These are phyloP conservation scores for Ganoderma lingzhi DNA, from an alignment of 1,284 basidiomycete genomes.

Conservation along the genomic window DNA sequence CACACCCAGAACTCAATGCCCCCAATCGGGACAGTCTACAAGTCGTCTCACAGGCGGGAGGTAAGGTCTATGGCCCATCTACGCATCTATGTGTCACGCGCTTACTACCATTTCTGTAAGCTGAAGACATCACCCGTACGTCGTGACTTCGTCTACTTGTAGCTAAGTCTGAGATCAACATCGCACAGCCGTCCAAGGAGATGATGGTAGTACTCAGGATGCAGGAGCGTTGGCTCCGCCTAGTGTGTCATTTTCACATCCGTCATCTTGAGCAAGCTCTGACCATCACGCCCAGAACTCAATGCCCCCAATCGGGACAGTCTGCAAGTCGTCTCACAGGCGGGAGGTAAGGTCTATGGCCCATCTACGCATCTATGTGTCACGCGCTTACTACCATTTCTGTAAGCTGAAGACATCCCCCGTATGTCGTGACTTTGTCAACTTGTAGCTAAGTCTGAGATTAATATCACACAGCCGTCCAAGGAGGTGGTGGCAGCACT, in stretches of 20 bases:
- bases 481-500: background rate
- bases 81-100: background rate
- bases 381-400: background rate
- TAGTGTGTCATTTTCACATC: background rate
- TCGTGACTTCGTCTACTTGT: background rate
- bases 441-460: too few species aligned
- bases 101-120: background rate
- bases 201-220: too few species aligned
- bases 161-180: too few species aligned
- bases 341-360: background rate
- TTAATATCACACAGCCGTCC: too few species aligned
- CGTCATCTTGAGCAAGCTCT: background rate
- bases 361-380: too few species aligned
- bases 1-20: background rate
- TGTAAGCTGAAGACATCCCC: background rate
- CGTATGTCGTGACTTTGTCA: background rate
- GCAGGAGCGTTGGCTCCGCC: background rate
- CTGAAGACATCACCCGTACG: background rate
- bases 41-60: background rate
- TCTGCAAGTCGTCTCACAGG: background rate
- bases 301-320: background rate
- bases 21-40: background rate
- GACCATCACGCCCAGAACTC: background rate
- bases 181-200: too few species aligned
- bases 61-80: background rate